Conservation (phyloP, 2,329 filamentous ascomycete species). For the Parastagonospora avenae region DNA sequence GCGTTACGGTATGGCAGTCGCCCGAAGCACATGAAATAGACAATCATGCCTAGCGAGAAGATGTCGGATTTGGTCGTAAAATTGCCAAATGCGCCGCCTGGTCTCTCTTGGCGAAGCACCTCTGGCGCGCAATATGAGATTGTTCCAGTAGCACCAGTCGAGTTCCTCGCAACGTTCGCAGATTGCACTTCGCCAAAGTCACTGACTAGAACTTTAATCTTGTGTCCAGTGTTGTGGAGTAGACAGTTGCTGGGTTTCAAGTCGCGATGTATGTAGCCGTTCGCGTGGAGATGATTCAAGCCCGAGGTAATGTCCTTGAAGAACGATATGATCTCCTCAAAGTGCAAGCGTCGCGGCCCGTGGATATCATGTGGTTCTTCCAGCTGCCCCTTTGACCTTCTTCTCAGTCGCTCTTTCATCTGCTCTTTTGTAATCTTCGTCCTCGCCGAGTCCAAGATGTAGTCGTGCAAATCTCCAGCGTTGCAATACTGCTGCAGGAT, state of each 20-base stretch:
- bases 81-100: conserved; percentile 78
- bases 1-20: conserved; percentile 83
- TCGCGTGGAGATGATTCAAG: conserved; percentile 83
- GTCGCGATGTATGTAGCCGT: conserved; percentile 95
- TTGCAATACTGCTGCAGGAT: conserved; percentile 99
- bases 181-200: conserved; percentile 97
- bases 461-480: conserved; percentile 84
- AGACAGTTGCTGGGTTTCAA: conserved; percentile 96
- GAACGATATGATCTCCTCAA: conserved; percentile 95
- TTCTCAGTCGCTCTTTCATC: conserved; percentile 83
- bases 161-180: conserved; percentile 79
- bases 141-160: conserved; percentile 91
- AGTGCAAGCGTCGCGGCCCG: conserved; percentile 64
- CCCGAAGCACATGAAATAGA: conserved; percentile 97
- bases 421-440: conserved; percentile 75
- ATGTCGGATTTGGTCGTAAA: conserved; percentile 98
- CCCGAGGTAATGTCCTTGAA: conserved; percentile 96
- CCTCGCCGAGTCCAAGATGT: conserved; percentile 73
- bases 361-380: conserved; percentile 64
- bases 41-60: conserved; percentile 97
- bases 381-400: conserved; percentile 76
- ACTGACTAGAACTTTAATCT: conserved; percentile 83
- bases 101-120: conserved; percentile 71
- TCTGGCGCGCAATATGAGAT: conserved; percentile 98
- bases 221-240: conserved; percentile 74